Base-by-base conservation (phyloP, 805 yeast species). In the Kluyveromyces nonfermentans region DNA sequence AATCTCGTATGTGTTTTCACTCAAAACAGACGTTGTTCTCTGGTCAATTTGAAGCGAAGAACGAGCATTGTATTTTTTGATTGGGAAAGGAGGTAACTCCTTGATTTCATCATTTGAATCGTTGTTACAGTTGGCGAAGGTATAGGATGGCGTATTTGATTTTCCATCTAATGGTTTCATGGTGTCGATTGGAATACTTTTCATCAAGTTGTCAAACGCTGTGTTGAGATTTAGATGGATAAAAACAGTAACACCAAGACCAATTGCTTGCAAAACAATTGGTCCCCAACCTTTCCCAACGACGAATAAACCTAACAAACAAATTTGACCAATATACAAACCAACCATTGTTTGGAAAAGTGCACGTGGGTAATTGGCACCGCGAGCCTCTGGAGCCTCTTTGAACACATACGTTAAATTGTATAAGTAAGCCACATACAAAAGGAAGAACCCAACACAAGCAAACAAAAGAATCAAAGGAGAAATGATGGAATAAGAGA, bases 221-320 rank as follows among this genome's bases (percentile, higher is more conserved):
- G 57, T 48, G 49, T 72, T 76, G 58, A 90, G 62, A 49, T 77
- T 74, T 25, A 77, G 15, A 55, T 90, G 96, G 46, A 76, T 71
- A 57, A 85, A 81, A 4, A 74, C 74, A 0, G 97, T 86, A 50
- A 73, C 63, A 7, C 73, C 75, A 12, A 86, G 55, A 35, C 82
- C 70, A 41, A 89, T 70, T 1, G 78, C 80, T 61, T 84, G 85
- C 43, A 90, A 65, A 3, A 81, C 85, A 50, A 88, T 73, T 32
- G 96, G 95, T 37, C 96, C 97, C 96, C 96, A 90, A 35, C 94
- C 83, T 70, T 86, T 86, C 48, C 94, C 88, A 44, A 90, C 94
- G 15, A 78, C 85, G 60, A 87, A 89, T 44, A 93, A 64, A 44
- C 96, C 97, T 43, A 93, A 60, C 50, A 93, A 55, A 69, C 96